These are phyloP conservation scores for Talaromyces sp. DNA, from an alignment of 2,329 filamentous ascomycete species.

Conservation along the genomic window DNA sequence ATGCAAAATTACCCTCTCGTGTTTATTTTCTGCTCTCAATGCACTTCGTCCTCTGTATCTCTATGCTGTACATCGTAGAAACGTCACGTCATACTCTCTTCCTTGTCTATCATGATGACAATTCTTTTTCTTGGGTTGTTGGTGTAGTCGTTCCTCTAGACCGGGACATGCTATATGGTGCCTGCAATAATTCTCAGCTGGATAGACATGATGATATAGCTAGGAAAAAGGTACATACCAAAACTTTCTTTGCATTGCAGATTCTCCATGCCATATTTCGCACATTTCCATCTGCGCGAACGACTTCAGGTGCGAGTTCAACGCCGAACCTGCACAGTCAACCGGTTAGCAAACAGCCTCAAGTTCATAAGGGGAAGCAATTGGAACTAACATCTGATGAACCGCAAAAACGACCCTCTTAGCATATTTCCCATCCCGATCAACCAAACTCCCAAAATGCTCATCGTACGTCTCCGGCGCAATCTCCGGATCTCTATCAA, in stretches of 20 bases:
- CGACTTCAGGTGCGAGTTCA: conserved; percentile 89
- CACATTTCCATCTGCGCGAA: conserved; percentile 86
- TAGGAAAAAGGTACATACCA: conserved; percentile 57
- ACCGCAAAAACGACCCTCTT: conserved; percentile 90
- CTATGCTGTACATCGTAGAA: conserved; percentile 3
- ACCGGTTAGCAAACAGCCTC: background rate
- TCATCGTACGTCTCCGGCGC: conserved; percentile 78
- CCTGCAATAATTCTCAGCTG: conserved; percentile 42
- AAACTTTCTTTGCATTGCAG: conserved; percentile 89
- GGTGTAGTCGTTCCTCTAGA: conserved; percentile 63
- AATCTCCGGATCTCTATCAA: conserved; percentile 87
- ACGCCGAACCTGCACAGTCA: conserved; percentile 68
- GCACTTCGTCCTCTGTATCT: background rate
- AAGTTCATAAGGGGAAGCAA: background rate
- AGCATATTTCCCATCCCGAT: conserved; percentile 83
- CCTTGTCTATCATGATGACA: background rate
- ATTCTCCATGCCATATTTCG: conserved; percentile 90
- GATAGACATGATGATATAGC: background rate
- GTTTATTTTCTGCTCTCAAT: background rate
- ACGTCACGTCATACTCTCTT: background rate
- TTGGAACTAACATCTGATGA: conserved; percentile 69
- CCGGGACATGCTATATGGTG: conserved; percentile 68
- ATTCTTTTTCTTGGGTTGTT: conserved; percentile 27
- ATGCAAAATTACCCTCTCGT: background rate
- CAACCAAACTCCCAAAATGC: conserved; percentile 77